A percentile compares a stretch with the other conserved stretches of the same genome.
Evolutionary conservation across 176 grass and related monocot genomes (phyloP).

Genomic region (Lolium multiflorum): DNA sequence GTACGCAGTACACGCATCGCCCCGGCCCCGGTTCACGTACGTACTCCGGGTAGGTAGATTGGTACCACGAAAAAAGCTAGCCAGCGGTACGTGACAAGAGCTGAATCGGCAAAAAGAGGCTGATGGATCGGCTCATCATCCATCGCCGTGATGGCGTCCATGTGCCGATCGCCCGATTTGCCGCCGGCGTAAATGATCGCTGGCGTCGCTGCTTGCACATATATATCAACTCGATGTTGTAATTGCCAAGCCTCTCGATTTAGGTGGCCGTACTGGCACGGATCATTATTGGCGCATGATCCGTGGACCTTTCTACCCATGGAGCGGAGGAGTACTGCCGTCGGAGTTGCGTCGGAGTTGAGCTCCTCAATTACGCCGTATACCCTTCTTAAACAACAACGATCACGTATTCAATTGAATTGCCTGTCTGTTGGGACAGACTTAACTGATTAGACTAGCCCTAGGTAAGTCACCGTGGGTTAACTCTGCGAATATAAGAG

Average conservation of each 20-base stretch:
- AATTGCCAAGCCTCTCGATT: background rate
- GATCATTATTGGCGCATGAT: background rate
- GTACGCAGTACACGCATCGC: background rate
- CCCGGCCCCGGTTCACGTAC: background rate
- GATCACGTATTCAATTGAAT: too few species aligned
- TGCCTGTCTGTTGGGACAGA: too few species aligned
- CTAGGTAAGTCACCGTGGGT: too few species aligned
- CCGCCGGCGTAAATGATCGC: conserved; percentile 6
- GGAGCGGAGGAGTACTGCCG: background rate
- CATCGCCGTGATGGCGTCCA: conserved; percentile 5
- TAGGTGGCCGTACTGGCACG: background rate
- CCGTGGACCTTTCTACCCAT: background rate
- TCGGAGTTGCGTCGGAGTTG: conserved; percentile 1
- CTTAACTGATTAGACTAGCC: too few species aligned
- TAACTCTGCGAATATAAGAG: too few species aligned
- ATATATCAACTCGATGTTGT: background rate
- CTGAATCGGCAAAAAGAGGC: background rate
- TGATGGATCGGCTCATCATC: background rate
- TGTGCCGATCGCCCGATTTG: conserved; percentile 21
- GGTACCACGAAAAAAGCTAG: background rate
- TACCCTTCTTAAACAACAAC: too few species aligned
- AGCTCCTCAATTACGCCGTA: background rate
- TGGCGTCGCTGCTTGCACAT: conserved; percentile 3
- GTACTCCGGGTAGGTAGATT: background rate
- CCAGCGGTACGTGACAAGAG: background rate